Evolutionary conservation across 495 filamentous ascomycete species (phyloP).

Genomic region (Neurospora hispaniola): DNA sequence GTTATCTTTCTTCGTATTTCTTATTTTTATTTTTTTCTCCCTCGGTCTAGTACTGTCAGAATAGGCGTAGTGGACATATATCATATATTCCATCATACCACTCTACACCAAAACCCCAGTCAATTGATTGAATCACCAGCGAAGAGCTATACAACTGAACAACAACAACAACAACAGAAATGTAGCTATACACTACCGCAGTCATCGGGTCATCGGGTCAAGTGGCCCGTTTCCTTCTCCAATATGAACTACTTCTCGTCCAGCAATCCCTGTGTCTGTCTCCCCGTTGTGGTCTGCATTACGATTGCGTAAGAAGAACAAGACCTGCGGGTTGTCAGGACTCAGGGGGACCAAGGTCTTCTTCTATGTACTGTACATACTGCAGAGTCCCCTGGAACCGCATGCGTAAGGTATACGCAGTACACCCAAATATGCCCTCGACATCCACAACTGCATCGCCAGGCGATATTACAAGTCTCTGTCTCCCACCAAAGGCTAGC

Average conservation of each 20-base stretch:
- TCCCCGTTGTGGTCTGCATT: neutral
- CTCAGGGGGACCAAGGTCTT: neutral
- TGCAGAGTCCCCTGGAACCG: neutral
- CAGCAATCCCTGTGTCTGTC: neutral
- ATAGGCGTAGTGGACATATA: neutral
- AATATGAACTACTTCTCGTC: neutral
- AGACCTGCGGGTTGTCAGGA: neutral
- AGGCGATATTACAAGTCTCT: neutral
- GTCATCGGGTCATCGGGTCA: neutral
- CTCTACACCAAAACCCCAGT: neutral
- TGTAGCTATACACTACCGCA: neutral
- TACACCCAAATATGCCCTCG: neutral
- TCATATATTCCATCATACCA: neutral
- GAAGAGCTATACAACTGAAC: too few species aligned
- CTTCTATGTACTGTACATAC: neutral
- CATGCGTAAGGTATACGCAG: neutral
- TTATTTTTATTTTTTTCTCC: neutral
- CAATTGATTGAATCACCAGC: neutral
- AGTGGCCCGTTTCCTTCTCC: neutral
- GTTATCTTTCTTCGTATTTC: neutral
- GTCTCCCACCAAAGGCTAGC: too few species aligned
- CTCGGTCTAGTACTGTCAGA: neutral
- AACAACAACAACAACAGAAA: neutral
- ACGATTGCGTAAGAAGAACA: neutral
- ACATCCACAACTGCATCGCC: neutral